phyloP scores from a whole-genome alignment of 192 early-diverging fungal species.

The Coemansia sp. region DNA sequence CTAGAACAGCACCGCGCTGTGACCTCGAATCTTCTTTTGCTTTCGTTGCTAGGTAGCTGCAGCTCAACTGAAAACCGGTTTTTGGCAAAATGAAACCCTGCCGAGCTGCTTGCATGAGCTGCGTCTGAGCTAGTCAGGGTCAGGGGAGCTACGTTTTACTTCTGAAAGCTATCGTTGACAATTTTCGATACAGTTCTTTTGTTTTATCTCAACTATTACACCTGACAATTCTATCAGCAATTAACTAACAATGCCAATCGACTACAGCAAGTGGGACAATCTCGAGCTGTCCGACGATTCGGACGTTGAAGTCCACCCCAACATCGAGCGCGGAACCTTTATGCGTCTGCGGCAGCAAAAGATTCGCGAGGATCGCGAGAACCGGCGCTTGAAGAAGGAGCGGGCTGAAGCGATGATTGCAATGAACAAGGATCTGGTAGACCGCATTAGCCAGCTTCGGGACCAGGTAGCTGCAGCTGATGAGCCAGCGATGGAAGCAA shows the following conservation, averaged over 20 bases:
- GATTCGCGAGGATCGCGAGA: slow-evolving; percentile 82
- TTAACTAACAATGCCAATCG: slow-evolving; percentile 52
- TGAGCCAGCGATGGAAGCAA: slow-evolving; percentile 12
- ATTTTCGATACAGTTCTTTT: not conserved
- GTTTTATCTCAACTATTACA: not conserved
- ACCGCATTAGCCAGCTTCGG: slow-evolving; percentile 32
- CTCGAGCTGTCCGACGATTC: slow-evolving; percentile 94
- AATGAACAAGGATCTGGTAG: slow-evolving; percentile 39
- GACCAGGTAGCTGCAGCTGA: slow-evolving; percentile 14
- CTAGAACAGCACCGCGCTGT: not conserved
- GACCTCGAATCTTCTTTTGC: not conserved
- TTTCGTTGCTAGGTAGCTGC: not conserved
- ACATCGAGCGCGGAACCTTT: slow-evolving; percentile 89
- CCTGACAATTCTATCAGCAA: not conserved
- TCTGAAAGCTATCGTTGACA: not conserved
- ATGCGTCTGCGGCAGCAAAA: slow-evolving; percentile 88
- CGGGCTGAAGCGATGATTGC: slow-evolving; percentile 23
- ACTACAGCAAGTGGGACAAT: slow-evolving; percentile 97
- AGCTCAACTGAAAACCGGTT: not conserved
- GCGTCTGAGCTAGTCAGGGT: not conserved
- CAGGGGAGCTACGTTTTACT: not conserved
- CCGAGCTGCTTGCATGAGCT: not conserved
- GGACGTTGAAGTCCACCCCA: slow-evolving; percentile 95
- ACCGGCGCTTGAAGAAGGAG: slow-evolving; percentile 61
- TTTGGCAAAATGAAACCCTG: not conserved